Evolutionary conservation across 257 asterid genomes (phyloP).

Genomic region (Haberlea rhodopensis): DNA sequence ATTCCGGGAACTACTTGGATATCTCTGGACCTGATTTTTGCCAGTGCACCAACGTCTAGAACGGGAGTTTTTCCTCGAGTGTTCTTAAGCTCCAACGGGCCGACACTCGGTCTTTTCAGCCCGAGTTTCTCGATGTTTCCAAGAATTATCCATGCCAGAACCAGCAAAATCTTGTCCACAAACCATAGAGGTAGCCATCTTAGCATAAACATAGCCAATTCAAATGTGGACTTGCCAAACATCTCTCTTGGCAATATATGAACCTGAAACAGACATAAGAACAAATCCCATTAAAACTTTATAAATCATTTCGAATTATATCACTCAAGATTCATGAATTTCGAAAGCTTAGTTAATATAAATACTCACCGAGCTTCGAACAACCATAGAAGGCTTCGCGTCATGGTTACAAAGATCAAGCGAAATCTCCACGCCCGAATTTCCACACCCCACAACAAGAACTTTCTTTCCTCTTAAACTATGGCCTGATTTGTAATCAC

Average conservation of each 20-base stretch:
- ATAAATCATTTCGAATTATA: too few relatives aligned
- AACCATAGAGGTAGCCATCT: slow-evolving; percentile 73
- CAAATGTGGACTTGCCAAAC: slow-evolving; percentile 59
- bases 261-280: slow-evolving; percentile 46
- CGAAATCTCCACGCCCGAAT: slow-evolving; percentile 72
- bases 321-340: too few relatives aligned
- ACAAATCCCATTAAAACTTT: background rate
- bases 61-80: slow-evolving; percentile 64
- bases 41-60: slow-evolving; percentile 60
- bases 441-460: slow-evolving; percentile 60
- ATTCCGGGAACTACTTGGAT: slow-evolving; percentile 54
- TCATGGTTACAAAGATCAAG: too few relatives aligned
- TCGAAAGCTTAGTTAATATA: background rate
- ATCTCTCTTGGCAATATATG: slow-evolving; percentile 64
- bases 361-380: slow-evolving; percentile 46
- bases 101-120: slow-evolving; percentile 44
- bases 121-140: slow-evolving; percentile 55
- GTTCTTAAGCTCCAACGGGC: slow-evolving; percentile 65
- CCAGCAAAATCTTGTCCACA: too few relatives aligned
- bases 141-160: slow-evolving; percentile 50
- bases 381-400: slow-evolving; percentile 56
- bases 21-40: slow-evolving; percentile 50
- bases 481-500: slow-evolving; percentile 57
- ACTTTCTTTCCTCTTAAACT: slow-evolving; percentile 43
- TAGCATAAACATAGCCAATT: slow-evolving; percentile 48